phyloP scores from a whole-genome alignment of 306 rosid genomes.

The Quillaja saponaria region DNA sequence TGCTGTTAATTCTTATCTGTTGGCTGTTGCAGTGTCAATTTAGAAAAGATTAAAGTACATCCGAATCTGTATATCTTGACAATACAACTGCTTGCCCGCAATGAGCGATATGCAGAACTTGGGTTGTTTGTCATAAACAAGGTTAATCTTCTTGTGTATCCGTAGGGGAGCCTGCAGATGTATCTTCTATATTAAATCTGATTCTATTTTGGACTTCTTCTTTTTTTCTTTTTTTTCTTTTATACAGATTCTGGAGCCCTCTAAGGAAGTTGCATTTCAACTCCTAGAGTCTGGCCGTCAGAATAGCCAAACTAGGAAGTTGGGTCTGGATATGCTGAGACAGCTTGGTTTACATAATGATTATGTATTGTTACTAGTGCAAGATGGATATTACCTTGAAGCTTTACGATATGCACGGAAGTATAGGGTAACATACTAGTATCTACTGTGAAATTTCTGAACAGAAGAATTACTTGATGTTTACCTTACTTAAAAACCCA shows the following conservation, averaged over 20 bases:
- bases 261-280: constrained; percentile 91
- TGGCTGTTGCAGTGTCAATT: constrained; percentile 66
- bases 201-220: too few relatives aligned
- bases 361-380: constrained; percentile 73
- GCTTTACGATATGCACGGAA: constrained; percentile 82
- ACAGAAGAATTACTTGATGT: too few relatives aligned
- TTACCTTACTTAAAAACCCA: too few relatives aligned
- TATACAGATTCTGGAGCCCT: constrained; percentile 83
- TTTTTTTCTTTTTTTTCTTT: too few relatives aligned
- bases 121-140: constrained; percentile 79
- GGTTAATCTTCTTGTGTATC: constrained; percentile 43
- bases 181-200: too few relatives aligned
- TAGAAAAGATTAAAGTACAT: constrained; percentile 71
- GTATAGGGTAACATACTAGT: constrained; percentile 53
- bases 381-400: constrained; percentile 92
- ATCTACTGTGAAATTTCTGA: constrained; percentile 28
- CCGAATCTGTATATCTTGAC: constrained; percentile 71
- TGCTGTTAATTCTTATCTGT: too few relatives aligned
- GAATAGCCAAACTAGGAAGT: constrained; percentile 68
- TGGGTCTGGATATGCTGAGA: constrained; percentile 95
- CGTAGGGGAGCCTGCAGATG: constrained; percentile 11
- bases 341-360: constrained; percentile 89
- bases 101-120: constrained; percentile 80
- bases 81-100: constrained; percentile 72
- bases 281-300: constrained; percentile 89